Evolutionary conservation across 108 stramenopile genomes (phyloP).

Genomic region (Cyclotella kingstonii): DNA sequence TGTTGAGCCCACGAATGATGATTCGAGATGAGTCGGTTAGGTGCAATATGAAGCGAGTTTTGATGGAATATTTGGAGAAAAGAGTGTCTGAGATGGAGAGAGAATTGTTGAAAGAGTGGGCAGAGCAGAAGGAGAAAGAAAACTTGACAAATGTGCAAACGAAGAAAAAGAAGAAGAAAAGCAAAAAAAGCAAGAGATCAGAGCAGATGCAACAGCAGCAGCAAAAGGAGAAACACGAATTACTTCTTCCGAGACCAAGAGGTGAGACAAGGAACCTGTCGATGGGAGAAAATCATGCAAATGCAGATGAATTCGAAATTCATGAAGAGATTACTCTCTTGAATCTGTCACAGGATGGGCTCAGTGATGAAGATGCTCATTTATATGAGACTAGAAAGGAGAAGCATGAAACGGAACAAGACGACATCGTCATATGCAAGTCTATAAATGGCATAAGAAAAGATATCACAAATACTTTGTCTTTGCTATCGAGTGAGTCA

Average conservation of each 20-base stretch:
- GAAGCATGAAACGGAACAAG: too few species aligned
- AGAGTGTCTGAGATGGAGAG: not conserved
- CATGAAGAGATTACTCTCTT: too few species aligned
- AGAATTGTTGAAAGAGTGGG: not conserved
- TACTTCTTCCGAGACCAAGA: not conserved
- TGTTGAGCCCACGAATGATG: constrained; percentile 4
- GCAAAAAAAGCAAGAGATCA: not conserved
- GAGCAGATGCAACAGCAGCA: not conserved
- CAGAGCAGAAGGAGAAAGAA: not conserved
- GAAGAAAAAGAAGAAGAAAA: not conserved
- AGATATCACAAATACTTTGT: too few species aligned
- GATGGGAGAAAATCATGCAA: not conserved
- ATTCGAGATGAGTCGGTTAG: not conserved
- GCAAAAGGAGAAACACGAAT: not conserved
- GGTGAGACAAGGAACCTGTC: not conserved
- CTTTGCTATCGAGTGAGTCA: too few species aligned
- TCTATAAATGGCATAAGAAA: too few species aligned
- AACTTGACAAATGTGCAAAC: not conserved
- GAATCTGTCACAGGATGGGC: too few species aligned
- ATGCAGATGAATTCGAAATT: not conserved
- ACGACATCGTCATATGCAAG: too few species aligned
- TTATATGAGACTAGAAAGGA: too few species aligned
- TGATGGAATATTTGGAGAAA: not conserved
- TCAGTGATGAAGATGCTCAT: too few species aligned
- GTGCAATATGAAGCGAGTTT: not conserved